Evolutionary conservation across 129 eudicot species (phyloP).

Genomic region (Apium graveolens): DNA sequence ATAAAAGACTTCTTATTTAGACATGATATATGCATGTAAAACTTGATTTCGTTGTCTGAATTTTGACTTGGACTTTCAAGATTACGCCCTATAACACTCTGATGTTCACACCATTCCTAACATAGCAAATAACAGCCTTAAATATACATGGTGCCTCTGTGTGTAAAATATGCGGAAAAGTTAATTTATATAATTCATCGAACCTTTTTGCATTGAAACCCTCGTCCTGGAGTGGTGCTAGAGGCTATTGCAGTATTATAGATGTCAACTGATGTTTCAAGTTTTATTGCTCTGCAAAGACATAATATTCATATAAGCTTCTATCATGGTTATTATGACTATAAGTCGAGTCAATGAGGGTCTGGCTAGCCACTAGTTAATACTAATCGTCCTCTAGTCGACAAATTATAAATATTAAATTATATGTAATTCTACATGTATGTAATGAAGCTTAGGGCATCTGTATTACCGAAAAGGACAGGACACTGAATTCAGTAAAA

Average conservation of each 20-base stretch:
- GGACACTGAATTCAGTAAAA: neutral
- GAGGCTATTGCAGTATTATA: neutral
- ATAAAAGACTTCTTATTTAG: neutral
- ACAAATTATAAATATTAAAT: neutral
- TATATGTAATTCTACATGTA: neutral
- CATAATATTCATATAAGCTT: neutral
- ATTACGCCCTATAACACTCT: neutral
- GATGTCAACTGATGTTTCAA: neutral
- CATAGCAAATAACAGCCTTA: too few species aligned
- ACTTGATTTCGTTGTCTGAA: neutral
- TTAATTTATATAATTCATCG: neutral
- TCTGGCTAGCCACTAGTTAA: neutral
- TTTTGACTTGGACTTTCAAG: neutral
- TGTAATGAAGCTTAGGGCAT: neutral
- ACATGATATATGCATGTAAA: neutral
- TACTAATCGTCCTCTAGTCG: neutral
- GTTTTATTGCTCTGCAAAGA: neutral
- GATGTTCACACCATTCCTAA: neutral
- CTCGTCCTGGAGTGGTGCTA: neutral
- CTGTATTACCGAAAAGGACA: neutral
- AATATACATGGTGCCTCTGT: neutral
- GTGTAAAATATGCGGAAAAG: neutral
- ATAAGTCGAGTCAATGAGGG: neutral
- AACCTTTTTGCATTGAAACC: neutral
- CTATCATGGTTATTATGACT: neutral